Conservation (phyloP, 2,329 filamentous ascomycete species). For the Apiospora kogelbergensis region DNA sequence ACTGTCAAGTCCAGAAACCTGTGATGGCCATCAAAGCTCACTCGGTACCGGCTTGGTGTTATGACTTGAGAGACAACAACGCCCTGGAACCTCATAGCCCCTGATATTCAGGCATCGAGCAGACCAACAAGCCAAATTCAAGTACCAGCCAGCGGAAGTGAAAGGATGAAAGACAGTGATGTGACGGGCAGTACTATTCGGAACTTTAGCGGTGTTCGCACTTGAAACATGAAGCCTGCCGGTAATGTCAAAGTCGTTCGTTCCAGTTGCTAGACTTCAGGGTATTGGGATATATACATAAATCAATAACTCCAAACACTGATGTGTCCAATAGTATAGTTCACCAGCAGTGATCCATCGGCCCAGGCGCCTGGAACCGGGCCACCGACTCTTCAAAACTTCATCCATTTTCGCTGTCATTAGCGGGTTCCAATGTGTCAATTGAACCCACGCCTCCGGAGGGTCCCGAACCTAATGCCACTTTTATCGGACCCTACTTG, state of each 20-base stretch:
- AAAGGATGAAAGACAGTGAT: not conserved
- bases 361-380: not conserved
- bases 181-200: not conserved
- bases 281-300: too few relatives aligned
- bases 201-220: not conserved
- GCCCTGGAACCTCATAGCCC: not conserved
- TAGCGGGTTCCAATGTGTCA: not conserved
- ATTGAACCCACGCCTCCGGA: not conserved
- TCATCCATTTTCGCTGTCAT: not conserved
- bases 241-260: too few relatives aligned
- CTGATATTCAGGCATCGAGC: not conserved
- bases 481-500: slow-evolving; percentile 6
- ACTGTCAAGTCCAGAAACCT: not conserved
- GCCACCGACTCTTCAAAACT: not conserved
- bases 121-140: not conserved
- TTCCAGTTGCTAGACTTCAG: too few relatives aligned
- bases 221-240: too few relatives aligned
- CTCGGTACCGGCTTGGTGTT: not conserved
- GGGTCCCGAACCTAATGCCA: not conserved
- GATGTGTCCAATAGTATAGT: not conserved
- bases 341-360: not conserved
- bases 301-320: too few relatives aligned
- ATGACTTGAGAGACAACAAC: not conserved
- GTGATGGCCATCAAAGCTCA: not conserved
- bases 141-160: not conserved